Conservation (phyloP, 2,329 filamentous ascomycete genomes). For the Trichoderma sp. region DNA sequence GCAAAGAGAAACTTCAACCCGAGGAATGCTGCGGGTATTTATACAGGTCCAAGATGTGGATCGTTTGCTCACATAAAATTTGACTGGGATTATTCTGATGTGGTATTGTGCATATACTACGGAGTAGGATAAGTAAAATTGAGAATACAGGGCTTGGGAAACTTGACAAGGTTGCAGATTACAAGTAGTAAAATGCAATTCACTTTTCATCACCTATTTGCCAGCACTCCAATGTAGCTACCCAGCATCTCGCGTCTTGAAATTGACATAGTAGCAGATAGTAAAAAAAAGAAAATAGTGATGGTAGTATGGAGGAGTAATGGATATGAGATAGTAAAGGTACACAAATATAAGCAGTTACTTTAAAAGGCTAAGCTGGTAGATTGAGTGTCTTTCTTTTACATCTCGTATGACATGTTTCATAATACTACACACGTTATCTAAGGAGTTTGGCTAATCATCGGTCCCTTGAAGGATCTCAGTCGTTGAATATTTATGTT, state of each 20-base stretch:
- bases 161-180: background rate
- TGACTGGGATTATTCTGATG: background rate
- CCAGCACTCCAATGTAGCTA: background rate
- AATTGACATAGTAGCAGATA: background rate
- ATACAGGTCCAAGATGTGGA: background rate
- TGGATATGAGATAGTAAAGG: background rate
- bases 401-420: too few relatives aligned
- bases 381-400: too few relatives aligned
- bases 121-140: background rate
- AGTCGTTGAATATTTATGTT: background rate
- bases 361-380: too few relatives aligned
- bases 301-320: too few relatives aligned
- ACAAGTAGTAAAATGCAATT: background rate
- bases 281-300: background rate
- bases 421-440: background rate
- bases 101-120: background rate
- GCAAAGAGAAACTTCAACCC: background rate
- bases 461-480: background rate
- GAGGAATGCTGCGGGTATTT: background rate
- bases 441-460: background rate
- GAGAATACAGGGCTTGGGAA: background rate
- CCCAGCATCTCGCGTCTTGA: background rate
- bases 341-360: background rate
- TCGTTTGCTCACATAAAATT: background rate
- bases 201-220: background rate